phyloP scores from a whole-genome alignment of 2,329 filamentous ascomycete species.

The Calycina marina region DNA sequence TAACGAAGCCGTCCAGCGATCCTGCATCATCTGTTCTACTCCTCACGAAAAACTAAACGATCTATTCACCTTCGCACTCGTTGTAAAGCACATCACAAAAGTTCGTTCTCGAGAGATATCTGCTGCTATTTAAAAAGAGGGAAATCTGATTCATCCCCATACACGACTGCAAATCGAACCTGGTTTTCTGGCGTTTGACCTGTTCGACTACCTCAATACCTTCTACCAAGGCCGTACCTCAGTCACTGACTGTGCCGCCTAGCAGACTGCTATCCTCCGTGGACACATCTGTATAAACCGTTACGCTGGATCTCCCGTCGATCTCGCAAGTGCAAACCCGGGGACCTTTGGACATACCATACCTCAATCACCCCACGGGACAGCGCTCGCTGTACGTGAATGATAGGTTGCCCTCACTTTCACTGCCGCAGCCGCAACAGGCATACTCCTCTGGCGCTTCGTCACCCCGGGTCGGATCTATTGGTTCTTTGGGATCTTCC shows the following conservation, averaged over 20 bases:
- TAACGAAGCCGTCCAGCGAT: conserved; percentile 17
- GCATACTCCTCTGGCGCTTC: conserved; percentile 55
- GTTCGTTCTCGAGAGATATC: neutral
- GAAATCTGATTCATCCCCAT: neutral
- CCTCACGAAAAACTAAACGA: conserved; percentile 18
- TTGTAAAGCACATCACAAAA: conserved; percentile 12
- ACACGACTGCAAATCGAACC: neutral
- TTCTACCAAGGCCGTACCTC: neutral
- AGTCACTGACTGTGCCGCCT: conserved; percentile 2
- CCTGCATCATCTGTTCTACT: conserved; percentile 16
- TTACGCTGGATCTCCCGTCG: conserved; percentile 89
- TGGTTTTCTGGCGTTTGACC: neutral
- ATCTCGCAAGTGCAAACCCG: conserved; percentile 72
- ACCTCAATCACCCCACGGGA: conserved; percentile 52
- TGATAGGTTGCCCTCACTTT: conserved; percentile 59
- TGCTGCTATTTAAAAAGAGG: neutral
- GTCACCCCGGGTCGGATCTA: conserved; percentile 64
- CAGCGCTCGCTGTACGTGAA: conserved; percentile 52
- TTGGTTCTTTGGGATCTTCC: conserved; percentile 42
- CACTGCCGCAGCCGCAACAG: conserved; percentile 49
- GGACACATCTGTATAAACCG: conserved; percentile 38
- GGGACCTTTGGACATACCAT: conserved; percentile 56
- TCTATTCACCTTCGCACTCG: conserved; percentile 13
- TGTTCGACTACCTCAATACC: neutral
- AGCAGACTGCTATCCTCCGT: conserved; percentile 17